phyloP scores from a whole-genome alignment of 305 asterid species.

The Nicotiana rustica region DNA sequence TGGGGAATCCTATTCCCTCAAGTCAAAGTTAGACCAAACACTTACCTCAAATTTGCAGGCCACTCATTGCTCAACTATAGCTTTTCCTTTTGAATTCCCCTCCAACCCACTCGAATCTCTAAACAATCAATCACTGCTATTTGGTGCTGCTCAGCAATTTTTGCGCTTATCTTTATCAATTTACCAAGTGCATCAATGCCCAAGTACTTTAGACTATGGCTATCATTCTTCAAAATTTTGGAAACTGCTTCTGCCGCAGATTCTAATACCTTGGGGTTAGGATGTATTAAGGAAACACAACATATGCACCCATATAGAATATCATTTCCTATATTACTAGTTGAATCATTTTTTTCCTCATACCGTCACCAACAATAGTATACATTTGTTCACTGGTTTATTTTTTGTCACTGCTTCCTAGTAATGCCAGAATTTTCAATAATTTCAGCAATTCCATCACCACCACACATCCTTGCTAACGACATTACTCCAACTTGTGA shows the following conservation, averaged over 20 bases:
- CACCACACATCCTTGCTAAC: constrained; percentile 26
- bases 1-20: no score
- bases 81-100: no score
- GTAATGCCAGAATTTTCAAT: constrained; percentile 80
- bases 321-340: constrained; percentile 95
- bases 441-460: constrained; percentile 48
- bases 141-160: constrained; percentile 97
- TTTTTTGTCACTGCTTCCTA: constrained; percentile 87
- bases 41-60: no score
- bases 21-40: no score
- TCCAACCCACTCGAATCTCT: constrained; percentile 48
- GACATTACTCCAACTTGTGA: constrained; percentile 89
- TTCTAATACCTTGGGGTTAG: constrained; percentile 92
- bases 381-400: constrained; percentile 94
- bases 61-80: no score
- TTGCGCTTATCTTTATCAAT: constrained; percentile 93
- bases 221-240: constrained; percentile 97
- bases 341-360: constrained; percentile 79
- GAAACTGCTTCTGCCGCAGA: constrained; percentile 95
- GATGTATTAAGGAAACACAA: constrained; percentile 88
- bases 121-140: constrained; percentile 98
- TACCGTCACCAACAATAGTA: constrained; percentile 83
- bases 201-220: constrained; percentile 97
- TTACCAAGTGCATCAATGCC: constrained; percentile 99
- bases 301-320: constrained; percentile 92